phyloP scores from a whole-genome alignment of 2,329 filamentous ascomycete species.

The Tolypocladium nubicola region DNA sequence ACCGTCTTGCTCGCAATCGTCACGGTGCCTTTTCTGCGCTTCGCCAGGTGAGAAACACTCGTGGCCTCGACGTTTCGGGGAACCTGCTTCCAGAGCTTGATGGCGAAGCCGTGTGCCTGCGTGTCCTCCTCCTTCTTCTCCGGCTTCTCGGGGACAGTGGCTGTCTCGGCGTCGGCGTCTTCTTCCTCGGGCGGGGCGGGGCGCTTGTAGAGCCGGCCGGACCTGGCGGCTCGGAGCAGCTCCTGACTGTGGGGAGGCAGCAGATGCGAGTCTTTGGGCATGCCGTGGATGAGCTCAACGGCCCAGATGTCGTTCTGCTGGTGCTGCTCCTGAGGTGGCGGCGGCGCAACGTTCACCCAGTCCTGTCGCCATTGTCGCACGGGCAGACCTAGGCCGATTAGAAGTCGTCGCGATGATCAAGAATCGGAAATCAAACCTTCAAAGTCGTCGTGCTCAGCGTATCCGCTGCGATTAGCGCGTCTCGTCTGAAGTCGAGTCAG shows the following conservation, averaged over 20 bases:
- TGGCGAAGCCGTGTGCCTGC: constrained; percentile 38
- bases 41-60: constrained; percentile 45
- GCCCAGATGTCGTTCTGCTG: constrained; percentile 60
- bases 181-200: constrained; percentile 52
- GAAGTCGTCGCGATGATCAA: constrained; percentile 1
- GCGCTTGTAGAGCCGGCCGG: constrained; percentile 65
- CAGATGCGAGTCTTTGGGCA: constrained; percentile 78
- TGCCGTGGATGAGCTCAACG: constrained; percentile 62
- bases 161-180: constrained; percentile 38
- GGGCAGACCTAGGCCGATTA: constrained; percentile 56
- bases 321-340: constrained; percentile 50
- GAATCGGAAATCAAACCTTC: constrained; percentile 30
- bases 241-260: constrained; percentile 73
- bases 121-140: constrained; percentile 57
- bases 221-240: constrained; percentile 69
- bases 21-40: constrained; percentile 50
- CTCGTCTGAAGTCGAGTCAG: constrained; percentile 31
- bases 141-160: constrained; percentile 32
- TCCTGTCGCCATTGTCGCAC: constrained; percentile 83
- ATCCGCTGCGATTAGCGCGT: constrained; percentile 44
- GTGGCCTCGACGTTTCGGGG: constrained; percentile 46
- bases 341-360: constrained; percentile 56
- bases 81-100: constrained; percentile 52
- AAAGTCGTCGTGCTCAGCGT: constrained; percentile 51
- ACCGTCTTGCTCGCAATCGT: constrained; percentile 43